phyloP scores from a whole-genome alignment of 441 rosid genomes.

The Populus tomentosa region DNA sequence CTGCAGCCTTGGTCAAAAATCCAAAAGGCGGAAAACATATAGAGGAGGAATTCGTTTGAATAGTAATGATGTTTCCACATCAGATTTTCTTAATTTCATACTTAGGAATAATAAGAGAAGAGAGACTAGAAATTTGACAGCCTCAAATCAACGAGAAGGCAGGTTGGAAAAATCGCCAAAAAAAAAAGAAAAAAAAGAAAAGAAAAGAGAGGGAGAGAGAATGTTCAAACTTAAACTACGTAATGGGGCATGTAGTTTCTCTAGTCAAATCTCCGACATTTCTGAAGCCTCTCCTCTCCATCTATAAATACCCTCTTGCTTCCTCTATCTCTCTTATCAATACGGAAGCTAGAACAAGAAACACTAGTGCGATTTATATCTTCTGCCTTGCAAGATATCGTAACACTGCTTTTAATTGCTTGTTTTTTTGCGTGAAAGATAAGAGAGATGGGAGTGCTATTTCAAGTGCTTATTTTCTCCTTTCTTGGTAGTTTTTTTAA shows the following conservation, averaged over 20 bases:
- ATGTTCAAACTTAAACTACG: conserved; percentile 6
- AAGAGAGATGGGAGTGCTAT: conserved; percentile 24
- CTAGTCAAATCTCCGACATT: conserved; percentile 28
- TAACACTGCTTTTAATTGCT: too few species aligned
- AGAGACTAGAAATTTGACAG: background rate
- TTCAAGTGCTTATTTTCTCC: conserved; percentile 12
- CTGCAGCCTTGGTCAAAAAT: background rate
- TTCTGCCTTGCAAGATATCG: background rate
- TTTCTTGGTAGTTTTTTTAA: conserved; percentile 23
- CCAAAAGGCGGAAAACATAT: background rate
- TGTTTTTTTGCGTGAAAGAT: background rate
- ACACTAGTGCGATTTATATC: background rate
- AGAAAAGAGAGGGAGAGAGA: background rate
- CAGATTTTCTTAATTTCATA: too few species aligned
- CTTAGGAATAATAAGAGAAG: too few species aligned
- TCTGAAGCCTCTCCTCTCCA: background rate
- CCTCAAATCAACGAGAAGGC: background rate
- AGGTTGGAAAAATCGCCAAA: background rate
- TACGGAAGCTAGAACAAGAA: background rate
- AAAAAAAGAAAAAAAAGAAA: background rate
- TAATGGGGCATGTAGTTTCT: background rate
- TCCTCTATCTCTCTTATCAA: background rate
- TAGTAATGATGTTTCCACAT: background rate
- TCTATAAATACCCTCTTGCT: conserved; percentile 32
- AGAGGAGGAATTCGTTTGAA: background rate